Evolutionary conservation across 2,329 filamentous ascomycete species (phyloP), one percentile per base, ranked within the genome.

Genomic region (Huntiella decipiens): DNA sequence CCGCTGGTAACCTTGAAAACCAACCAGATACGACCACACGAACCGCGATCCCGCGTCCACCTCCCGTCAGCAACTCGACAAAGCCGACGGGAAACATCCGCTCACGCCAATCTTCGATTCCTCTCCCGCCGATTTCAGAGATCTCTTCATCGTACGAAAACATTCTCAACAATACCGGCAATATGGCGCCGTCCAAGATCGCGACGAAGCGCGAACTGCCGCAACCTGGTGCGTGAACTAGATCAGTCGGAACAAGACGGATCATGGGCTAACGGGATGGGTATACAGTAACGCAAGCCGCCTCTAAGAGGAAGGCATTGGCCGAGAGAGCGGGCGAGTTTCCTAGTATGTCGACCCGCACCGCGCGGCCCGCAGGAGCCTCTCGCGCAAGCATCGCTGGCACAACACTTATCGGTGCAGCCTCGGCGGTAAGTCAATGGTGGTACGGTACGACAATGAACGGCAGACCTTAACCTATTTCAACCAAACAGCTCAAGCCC

Each of bases 91-190:
- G 22, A 7, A 28, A 28, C 22, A 28, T 31, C 16, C 60, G 61
- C 3, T 64, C 77, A 12, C 58, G 65, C 38, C 44, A 42, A 31
- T 33, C 17, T 22, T 31, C 22, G n/a, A 12, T 19, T 31, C 17
- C 7, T 28, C 34, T 17, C 34, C 17, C 36, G 40, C 34, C 37
- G 3, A 28, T 45, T 11, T 43, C 42, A 7, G 73, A 77, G 54
- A 68, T 74, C 52, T 67, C 63, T 54, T 70, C 76, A 5, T 76
- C 74, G n/a, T 71, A 78, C 54, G 65, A 62, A 59, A 79, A 79
- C 56, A 58, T 73, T 43, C 57, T 61, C 8, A 67, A 62, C 37
- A 10, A 48, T 48, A 33, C 41, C 39, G 43, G 60, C 63, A 28
- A 28, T 10, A 28, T 28, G 8, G 56, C 64, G n/a, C 47, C 54